A percentile compares a stretch with the other conserved stretches of the same genome.
phyloP scores from a whole-genome alignment of 495 filamentous ascomycete species.

The Penicillium angulare region DNA sequence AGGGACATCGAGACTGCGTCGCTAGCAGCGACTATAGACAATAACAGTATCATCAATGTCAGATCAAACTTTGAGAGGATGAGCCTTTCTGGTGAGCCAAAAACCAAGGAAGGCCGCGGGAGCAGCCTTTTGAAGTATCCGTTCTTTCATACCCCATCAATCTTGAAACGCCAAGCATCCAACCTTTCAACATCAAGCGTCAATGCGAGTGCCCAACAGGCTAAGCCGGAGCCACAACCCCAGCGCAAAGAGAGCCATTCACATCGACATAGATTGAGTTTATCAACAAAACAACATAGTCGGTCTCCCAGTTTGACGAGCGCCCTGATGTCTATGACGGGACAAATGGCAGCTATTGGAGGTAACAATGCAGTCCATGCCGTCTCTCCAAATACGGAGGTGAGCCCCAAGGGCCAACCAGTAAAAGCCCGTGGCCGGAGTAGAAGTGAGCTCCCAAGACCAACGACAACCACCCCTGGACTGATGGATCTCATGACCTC shows the following conservation, averaged over 20 bases:
- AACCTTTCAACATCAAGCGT: slow-evolving; percentile 31
- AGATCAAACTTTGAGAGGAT: slow-evolving; percentile 62
- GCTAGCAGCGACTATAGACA: slow-evolving; percentile 64
- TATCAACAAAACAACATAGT: slow-evolving; percentile 49
- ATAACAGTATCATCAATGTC: slow-evolving; percentile 54
- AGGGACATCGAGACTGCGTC: slow-evolving; percentile 52
- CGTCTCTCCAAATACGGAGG: slow-evolving; percentile 47
- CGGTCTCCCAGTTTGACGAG: slow-evolving; percentile 62
- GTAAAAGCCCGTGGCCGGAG: slow-evolving; percentile 64
- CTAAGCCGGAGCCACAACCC: slow-evolving; percentile 20
- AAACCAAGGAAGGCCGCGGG: slow-evolving; percentile 32
- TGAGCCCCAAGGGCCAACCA: slow-evolving; percentile 51
- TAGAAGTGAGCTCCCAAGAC: slow-evolving; percentile 67
- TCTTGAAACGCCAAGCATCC: slow-evolving; percentile 35
- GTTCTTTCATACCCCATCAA: slow-evolving; percentile 41
- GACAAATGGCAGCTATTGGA: slow-evolving; percentile 61
- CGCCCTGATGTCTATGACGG: slow-evolving; percentile 62
- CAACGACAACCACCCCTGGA: slow-evolving; percentile 38
- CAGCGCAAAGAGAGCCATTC: slow-evolving; percentile 51
- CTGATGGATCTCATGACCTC: slow-evolving; percentile 47
- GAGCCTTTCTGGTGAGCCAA: slow-evolving; percentile 50
- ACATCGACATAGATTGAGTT: slow-evolving; percentile 52
- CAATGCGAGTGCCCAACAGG: slow-evolving; percentile 34
- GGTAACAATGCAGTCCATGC: slow-evolving; percentile 55
- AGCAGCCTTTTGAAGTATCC: slow-evolving; percentile 53